These are phyloP conservation scores for Apiotrichum mycotoxinovorans DNA, from an alignment of 1,284 basidiomycete genomes.

Conservation along the genomic window DNA sequence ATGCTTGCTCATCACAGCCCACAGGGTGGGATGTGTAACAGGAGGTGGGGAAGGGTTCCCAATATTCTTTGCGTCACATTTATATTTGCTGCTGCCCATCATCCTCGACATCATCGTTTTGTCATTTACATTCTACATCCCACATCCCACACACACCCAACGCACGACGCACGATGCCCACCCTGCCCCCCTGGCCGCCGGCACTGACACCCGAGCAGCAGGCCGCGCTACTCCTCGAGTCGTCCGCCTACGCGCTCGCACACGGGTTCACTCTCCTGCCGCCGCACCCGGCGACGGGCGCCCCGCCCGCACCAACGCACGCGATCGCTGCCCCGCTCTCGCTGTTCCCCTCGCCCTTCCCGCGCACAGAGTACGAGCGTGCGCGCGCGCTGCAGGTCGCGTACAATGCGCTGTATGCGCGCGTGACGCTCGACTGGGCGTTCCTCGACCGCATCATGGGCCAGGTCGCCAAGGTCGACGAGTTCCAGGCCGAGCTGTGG, in stretches of 20 bases:
- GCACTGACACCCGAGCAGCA: constrained; percentile 59
- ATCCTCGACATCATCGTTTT: not conserved
- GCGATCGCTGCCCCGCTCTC: constrained; percentile 86
- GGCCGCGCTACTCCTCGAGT: constrained; percentile 60
- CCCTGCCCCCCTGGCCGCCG: constrained; percentile 67
- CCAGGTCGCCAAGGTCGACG: constrained; percentile 77
- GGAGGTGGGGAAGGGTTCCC: no score
- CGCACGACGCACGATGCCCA: constrained; percentile 4
- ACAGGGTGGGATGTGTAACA: no score
- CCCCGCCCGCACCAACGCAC: constrained; percentile 57
- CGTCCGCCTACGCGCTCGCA: constrained; percentile 78
- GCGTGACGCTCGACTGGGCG: constrained; percentile 70
- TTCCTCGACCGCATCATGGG: constrained; percentile 85
- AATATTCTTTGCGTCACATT: not conserved
- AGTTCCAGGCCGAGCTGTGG: constrained; percentile 83
- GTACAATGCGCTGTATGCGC: constrained; percentile 83
- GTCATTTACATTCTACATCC: not conserved
- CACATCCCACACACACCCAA: not conserved
- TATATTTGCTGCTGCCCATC: not conserved
- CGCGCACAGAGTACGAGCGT: constrained; percentile 65
- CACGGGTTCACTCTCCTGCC: constrained; percentile 82
- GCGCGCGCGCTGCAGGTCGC: constrained; percentile 67
- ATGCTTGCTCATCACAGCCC: constrained; percentile 10
- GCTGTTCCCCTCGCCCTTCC: constrained; percentile 83
- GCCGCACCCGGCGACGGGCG: constrained; percentile 52